Percentiles rank a stretch among this genome's conserved stretches.
phyloP scores from a whole-genome alignment of 1,139 yeast species.

The Protomyces inouyei region DNA sequence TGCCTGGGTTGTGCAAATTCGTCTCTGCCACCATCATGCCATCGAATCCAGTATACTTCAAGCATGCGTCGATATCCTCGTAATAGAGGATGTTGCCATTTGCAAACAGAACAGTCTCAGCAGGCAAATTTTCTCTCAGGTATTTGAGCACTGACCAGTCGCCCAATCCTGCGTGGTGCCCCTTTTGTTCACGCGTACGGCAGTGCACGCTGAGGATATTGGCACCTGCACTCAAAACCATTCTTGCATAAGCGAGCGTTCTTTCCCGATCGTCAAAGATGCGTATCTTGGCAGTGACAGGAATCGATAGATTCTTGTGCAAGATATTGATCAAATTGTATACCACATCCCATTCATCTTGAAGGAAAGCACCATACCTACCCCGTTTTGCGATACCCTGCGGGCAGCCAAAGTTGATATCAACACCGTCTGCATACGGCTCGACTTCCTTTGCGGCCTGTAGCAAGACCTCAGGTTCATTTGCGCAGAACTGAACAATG shows the following conservation, averaged over 20 bases:
- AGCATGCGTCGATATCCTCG: conserved; percentile 67
- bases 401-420: conserved; percentile 92
- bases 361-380: conserved; percentile 86
- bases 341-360: conserved; percentile 95
- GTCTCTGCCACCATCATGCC: conserved; percentile 99
- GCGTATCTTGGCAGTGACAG: conserved; percentile 94
- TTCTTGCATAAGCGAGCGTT: conserved; percentile 77
- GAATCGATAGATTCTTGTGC: conserved; percentile 64
- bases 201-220: conserved; percentile 94
- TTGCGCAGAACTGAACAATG: conserved; percentile 92
- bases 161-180: conserved; percentile 91
- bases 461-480: conserved; percentile 80
- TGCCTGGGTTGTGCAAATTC: conserved; percentile 86
- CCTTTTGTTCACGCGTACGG: conserved; percentile 94
- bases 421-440: conserved; percentile 90
- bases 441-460: conserved; percentile 76
- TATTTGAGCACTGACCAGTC: conserved; percentile 79
- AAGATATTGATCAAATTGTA: conserved; percentile 63
- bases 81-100: conserved; percentile 90
- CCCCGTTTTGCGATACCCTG: conserved; percentile 96
- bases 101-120: conserved; percentile 81
- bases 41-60: conserved; percentile 62
- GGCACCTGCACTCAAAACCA: conserved; percentile 93
- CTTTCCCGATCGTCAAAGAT: conserved; percentile 82
- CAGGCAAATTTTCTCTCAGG: conserved; percentile 72